These are phyloP conservation scores for Volvariella surrecta DNA, from an alignment of 1,284 basidiomycete species.

Conservation along the genomic window DNA sequence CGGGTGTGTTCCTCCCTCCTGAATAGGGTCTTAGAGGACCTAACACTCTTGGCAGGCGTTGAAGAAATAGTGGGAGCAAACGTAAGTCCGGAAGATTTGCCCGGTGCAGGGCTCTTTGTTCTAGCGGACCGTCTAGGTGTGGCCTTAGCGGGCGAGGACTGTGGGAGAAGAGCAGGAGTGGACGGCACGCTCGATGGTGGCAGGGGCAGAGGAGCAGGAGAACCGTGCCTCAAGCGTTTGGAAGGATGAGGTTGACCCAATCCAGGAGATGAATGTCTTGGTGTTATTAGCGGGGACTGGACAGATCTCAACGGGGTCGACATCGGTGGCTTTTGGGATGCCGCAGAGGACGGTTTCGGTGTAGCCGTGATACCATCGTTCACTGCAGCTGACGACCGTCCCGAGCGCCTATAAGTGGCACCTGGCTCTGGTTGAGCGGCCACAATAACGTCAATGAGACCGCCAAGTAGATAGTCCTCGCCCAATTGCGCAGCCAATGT, in stretches of 20 bases:
- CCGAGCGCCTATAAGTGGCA: slow-evolving; percentile 66
- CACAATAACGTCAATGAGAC: slow-evolving; percentile 60
- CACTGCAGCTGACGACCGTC: slow-evolving; percentile 27
- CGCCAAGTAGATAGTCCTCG: slow-evolving; percentile 48
- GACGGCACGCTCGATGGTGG: no score
- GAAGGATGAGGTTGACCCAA: slow-evolving; percentile 31
- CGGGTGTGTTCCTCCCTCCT: slow-evolving; percentile 27
- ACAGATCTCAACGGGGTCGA: slow-evolving; percentile 12
- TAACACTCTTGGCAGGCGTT: slow-evolving; percentile 16
- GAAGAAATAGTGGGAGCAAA: slow-evolving; percentile 17
- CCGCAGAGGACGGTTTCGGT: slow-evolving; percentile 11
- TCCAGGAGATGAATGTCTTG: slow-evolving; percentile 24
- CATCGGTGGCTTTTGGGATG: slow-evolving; percentile 9
- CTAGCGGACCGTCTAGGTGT: slow-evolving; percentile 35
- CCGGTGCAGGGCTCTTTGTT: slow-evolving; percentile 27
- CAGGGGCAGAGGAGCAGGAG: slow-evolving; percentile 27
- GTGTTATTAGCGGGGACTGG: slow-evolving; percentile 11
- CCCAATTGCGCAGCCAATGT: slow-evolving; percentile 68
- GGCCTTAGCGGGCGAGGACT: slow-evolving; percentile 15
- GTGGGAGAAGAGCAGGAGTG: slow-evolving; percentile 11
- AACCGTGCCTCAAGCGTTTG: slow-evolving; percentile 48
- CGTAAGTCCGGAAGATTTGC: slow-evolving; percentile 10
- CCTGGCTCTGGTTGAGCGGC: slow-evolving; percentile 73
- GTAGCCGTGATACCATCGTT: slow-evolving; percentile 20
- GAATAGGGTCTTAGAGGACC: slow-evolving; percentile 16